Evolutionary conservation across 192 early-diverging fungal genomes (phyloP), one percentile per base, ranked within the genome.

Genomic region (Gamsiella multidivaricata): DNA sequence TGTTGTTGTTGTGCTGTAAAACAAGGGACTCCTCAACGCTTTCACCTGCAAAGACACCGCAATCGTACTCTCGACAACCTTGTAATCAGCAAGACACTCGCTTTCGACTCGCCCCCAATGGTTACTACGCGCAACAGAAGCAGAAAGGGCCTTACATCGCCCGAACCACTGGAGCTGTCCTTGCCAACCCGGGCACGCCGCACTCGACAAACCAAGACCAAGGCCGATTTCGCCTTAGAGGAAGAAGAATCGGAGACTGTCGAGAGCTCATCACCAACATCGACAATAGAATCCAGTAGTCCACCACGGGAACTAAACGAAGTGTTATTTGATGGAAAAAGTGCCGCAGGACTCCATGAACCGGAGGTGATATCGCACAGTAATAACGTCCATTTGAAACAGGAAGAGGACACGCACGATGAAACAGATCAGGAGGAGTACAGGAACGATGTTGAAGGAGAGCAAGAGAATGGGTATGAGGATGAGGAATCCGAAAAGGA

Each of bases 191-290:
- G 45, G n/a, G 17, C 69, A 18, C 69, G 69, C 5, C 69, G 69
- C 12, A 31, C 60, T 37, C 37, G 69, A 2, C 59, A 57, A 14
- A 46, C 68, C 20, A 71, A 46, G 23, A 5, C 60, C 42, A 37
- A 54, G 58, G 29, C 37, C 14, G 34, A 26, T 9, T 1, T n/a
- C 1, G 22, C 31, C n/a, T 15, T 29, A 3, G 55, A 58, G 12
- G 65, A 33, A 6, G 55, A 56, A 56, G 66, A 53, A n/a, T 69
- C 67, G 8, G 67, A 69, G 49, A 69, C 67, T 18, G 67, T 69
- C 5, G 60, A 71, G 22, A 63, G 69, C 22, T 62, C 69, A 5
- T 63, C 69, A 4, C 50, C 69, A 6, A 70, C 69, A 23, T 43
- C 58, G 7, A 29, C 65, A 50, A 39, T 43, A 5, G 54, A 56